Base-by-base conservation (phyloP, 768 basidiomycete genomes). In the Hericium alpestre region DNA sequence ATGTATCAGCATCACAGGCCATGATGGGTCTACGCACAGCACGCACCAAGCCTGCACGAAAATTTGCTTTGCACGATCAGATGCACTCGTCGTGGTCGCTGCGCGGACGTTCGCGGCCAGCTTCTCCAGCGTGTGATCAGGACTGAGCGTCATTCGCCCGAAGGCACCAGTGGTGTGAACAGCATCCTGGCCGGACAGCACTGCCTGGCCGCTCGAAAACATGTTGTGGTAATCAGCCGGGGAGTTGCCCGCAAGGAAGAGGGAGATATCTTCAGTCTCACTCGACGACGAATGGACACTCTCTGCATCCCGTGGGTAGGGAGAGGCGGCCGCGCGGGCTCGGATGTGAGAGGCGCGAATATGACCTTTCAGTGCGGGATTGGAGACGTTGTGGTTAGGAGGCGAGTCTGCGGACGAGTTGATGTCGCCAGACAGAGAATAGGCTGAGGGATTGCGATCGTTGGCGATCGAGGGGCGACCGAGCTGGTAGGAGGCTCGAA, bases 21-120 rank as follows among this genome's bases (percentile, higher is more conserved):
- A 6, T n/a, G 53, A 37, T 53, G 59, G 50, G 47, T 48, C 55
- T 51, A 38, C 43, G 18, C 56, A 55, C 20, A 32, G 1, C 32
- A 77, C 84, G 62, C 62, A 91, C 91, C 91, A 93, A 56, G 89
- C 89, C 70, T 93, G 91, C 18, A 93, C 90, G 65, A 93, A 93
- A 65, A 92, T 91, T 71, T 92, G 89, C 65, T 92, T 92, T 54
- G 91, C 90, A 65, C 91, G 74, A 70, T 93, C 91, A 11, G 90
- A 92, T 53, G 91, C 90, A 65, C 87, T 91, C 40, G 90, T 92
- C 8, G 90, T 93, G 2, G 90, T 93, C 12, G 91, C 91, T 47
- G 86, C 86, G 53, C 90, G 83, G 38, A 92, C 89, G 64, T 90
- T 91, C 46, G 84, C 86, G 3, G 91, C 90, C 56, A 92, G 76